Percentiles rank a stretch among this genome's conserved stretches.
Evolutionary conservation across 352 stramenopile species (phyloP).

Genomic region (Ochromonadaceae sp.): DNA sequence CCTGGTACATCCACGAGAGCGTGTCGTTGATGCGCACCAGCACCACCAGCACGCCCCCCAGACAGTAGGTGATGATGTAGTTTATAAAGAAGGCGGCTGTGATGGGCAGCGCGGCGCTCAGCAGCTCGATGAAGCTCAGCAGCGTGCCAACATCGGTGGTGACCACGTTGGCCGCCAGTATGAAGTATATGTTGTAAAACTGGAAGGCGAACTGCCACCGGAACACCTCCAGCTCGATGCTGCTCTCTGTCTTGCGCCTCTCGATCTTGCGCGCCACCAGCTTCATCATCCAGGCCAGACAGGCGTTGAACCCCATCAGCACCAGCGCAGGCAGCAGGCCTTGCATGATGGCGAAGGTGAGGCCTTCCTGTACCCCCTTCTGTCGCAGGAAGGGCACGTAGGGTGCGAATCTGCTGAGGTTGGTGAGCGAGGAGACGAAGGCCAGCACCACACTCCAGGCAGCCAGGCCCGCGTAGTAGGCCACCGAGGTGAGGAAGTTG

Average conservation of each 20-base stretch:
- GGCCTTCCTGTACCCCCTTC: too few relatives aligned
- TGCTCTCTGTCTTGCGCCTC: background rate
- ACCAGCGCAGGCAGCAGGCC: background rate
- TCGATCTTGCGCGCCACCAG: background rate
- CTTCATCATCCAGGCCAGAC: background rate
- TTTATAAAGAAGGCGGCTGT: constrained; percentile 14
- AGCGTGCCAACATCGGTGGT: background rate
- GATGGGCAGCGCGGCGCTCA: background rate
- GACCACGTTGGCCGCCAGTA: background rate
- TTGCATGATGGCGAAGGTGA: background rate
- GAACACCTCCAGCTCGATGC: background rate
- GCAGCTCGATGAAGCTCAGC: background rate
- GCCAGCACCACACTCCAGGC: background rate
- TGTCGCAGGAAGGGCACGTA: constrained; percentile 9
- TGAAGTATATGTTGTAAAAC: constrained; percentile 10
- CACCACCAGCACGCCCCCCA: background rate
- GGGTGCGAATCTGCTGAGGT: background rate
- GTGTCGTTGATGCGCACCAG: background rate
- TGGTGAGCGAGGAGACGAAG: background rate
- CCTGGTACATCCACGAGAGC: background rate
- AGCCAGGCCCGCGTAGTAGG: constrained; percentile 8
- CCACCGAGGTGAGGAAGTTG: background rate
- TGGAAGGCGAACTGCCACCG: constrained; percentile 11
- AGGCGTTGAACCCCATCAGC: background rate
- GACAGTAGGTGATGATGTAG: background rate